Conservation (phyloP, 2,329 filamentous ascomycete species). For the Clonostachys sp. region DNA sequence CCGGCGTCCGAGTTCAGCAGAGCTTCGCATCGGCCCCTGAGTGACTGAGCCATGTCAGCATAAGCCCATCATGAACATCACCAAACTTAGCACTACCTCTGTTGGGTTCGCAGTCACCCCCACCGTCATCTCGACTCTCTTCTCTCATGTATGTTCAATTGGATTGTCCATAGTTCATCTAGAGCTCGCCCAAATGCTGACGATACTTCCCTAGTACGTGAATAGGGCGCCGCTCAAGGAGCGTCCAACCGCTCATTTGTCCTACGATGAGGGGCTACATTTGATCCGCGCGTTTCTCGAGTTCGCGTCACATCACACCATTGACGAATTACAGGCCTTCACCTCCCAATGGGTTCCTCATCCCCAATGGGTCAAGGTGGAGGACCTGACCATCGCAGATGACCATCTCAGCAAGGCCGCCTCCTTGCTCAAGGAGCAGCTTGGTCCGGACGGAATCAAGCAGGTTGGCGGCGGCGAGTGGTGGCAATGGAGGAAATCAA, state of each 20-base stretch:
- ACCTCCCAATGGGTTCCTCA: conserved; percentile 88
- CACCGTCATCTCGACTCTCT: conserved; percentile 78
- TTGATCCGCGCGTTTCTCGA: conserved; percentile 82
- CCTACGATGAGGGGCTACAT: conserved; percentile 88
- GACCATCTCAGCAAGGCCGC: conserved; percentile 64
- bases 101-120: conserved; percentile 83
- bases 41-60: background rate
- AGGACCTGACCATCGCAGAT: conserved; percentile 61
- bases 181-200: background rate
- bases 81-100: conserved; percentile 36
- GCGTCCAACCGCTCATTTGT: conserved; percentile 84
- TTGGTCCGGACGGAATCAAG: conserved; percentile 72
- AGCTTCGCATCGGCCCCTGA: background rate
- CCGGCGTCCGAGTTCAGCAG: too few relatives aligned
- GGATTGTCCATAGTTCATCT: background rate
- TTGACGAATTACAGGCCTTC: conserved; percentile 91
- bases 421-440: conserved; percentile 61
- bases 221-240: conserved; percentile 70
- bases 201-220: conserved; percentile 57
- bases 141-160: conserved; percentile 67
- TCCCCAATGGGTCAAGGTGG: conserved; percentile 80
- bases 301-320: conserved; percentile 81
- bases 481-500: conserved; percentile 82
- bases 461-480: conserved; percentile 76
- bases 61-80: background rate